Base-by-base conservation (phyloP, 2,329 filamentous ascomycete species). In the Pseudogymnoascus pannorum region DNA sequence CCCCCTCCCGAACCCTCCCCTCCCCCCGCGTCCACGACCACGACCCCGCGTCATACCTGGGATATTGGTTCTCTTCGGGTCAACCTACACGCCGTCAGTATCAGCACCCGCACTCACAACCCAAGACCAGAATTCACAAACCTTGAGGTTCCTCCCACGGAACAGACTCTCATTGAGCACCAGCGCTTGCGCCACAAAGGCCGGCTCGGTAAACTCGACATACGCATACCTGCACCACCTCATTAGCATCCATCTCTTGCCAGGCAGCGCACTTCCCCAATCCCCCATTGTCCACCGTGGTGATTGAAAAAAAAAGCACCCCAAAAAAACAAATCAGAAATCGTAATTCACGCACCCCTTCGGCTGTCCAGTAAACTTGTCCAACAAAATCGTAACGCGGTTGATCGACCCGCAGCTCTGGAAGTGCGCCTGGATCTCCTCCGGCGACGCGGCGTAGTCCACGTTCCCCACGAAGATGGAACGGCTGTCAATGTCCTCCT, bases 391-490 rank as follows among this genome's bases (percentile, higher is more conserved):
- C 1, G 94, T 99, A 63, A 99, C 94, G 64, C 94, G 88, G 76
- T 99, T 99, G 80, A 99, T 99, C 68, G 89, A 91, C 64, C 94
- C 94, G 71, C 92, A 96, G 79, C 87, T 95, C 80, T 96, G 92
- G 78, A 99, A 99, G 73, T 99, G 94, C 63, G 92, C 91, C 79
- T 99, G 94, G 63, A 99, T 94, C 79, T 99, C 94, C 77, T 99
- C 94, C 2, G 94, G 94, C 26, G 92, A 95, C 20, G 93, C 92
- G 65, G 91, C 92, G 76, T 99, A 99, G 77, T 99, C 94, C 67
- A 99, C 94, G 70, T 99, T 99, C 68, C 94, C 94, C 48, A 99
- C 94, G 74, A 99, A 99, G 75, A 99, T 92, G 77, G 92, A 97
- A 71, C 94, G 87, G 67, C 87, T 87, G 76, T 99, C 94, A 63